Conservation (phyloP, 306 rosid genomes). For the Cercis canadensis region DNA sequence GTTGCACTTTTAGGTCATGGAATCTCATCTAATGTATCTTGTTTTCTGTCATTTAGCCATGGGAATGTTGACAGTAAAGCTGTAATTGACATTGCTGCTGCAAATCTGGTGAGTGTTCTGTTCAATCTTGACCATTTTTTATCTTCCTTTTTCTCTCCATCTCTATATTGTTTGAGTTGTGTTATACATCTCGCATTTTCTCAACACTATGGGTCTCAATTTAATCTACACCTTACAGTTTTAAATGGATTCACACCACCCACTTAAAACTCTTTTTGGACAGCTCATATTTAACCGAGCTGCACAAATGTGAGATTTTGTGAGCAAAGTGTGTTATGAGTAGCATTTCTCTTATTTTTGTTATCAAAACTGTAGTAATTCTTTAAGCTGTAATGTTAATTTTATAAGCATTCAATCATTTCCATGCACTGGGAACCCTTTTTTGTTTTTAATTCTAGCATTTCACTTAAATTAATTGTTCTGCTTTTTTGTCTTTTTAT, state of each 20-base stretch:
- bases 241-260: too few species aligned
- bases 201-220: too few species aligned
- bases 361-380: background rate
- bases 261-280: too few species aligned
- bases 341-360: too few species aligned
- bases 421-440: background rate
- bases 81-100: slow-evolving; percentile 46
- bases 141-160: background rate
- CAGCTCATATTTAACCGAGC: too few species aligned
- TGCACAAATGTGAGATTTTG: too few species aligned
- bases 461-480: background rate
- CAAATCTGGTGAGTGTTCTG: slow-evolving; percentile 60
- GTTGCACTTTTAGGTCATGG: slow-evolving; percentile 27
- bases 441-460: slow-evolving; percentile 14
- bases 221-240: too few species aligned
- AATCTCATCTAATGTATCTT: slow-evolving; percentile 33
- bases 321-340: too few species aligned
- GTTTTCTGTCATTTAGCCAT: slow-evolving; percentile 47
- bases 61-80: slow-evolving; percentile 58
- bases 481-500: slow-evolving; percentile 10
- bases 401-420: slow-evolving; percentile 1
- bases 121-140: background rate
- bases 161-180: background rate
- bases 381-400: slow-evolving; percentile 1
- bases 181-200: too few species aligned